Evolutionary conservation across 352 stramenopile genomes (phyloP), one percentile per base, ranked within the genome.

Genomic region (Pythium diclinum): DNA sequence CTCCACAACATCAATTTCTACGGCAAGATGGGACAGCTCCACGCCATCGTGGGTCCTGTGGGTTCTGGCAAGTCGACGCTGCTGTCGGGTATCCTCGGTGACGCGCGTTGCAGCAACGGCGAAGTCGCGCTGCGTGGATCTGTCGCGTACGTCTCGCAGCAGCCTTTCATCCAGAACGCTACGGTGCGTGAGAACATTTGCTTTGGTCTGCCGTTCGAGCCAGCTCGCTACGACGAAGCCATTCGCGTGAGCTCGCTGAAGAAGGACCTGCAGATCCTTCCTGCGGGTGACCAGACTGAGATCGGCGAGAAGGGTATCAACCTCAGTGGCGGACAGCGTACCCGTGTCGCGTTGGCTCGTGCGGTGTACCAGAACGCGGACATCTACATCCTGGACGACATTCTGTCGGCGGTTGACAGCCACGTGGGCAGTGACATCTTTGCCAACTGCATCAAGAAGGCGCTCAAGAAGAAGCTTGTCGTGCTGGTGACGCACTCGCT

Each of bases 291-390:
- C 72, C 61, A 74, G 65, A 99, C 96, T 0, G 96, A 99, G 75
- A 99, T 99, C 52, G 97, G 97, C 8, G 96, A 99, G 78, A 98
- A 97, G 64, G 97, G 97, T 1, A 97, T 99, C 48, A 99, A 98
- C 69, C 75, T 99, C 6, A 98, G 81, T 34, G 97, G 97, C 14
- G 97, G 97, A 6, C 96, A 99, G 76, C 97, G 97, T 59, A 89
- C 82, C 34, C 85, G 95, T 58, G 88, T 98, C 9, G 87, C 88
- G 10, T 77, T 99, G 3, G 97, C 97, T 34, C 84, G 97, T 23
- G 94, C 92, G 0, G 85, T 99, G 40, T 99, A 99, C 80, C 76
- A 88, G 60, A 72, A 97, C 55, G 84, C 92, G 2, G 95, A 99
- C 61, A 87, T 99, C 46, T 98, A 97, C 73, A 62, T 99, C 16